phyloP scores from a whole-genome alignment of 176 grass and related monocot genomes.

The Thalia dealbata region DNA sequence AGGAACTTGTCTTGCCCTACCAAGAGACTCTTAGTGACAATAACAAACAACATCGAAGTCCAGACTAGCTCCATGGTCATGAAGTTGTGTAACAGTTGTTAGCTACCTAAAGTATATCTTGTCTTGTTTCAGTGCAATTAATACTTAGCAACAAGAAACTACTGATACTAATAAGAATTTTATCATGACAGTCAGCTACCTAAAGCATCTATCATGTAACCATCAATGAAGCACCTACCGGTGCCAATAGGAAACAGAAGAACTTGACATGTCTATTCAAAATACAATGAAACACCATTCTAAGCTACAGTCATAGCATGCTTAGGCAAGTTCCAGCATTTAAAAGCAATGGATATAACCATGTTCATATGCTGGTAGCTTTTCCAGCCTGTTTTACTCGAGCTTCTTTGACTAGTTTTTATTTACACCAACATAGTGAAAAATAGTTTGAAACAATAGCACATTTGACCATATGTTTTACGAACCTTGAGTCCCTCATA shows the following conservation, averaged over 20 bases:
- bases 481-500: constrained; percentile 99
- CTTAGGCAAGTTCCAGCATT: not conserved
- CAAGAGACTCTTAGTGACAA: too few species aligned
- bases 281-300: not conserved
- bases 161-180: not conserved
- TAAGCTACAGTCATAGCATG: not conserved
- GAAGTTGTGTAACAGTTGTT: too few species aligned
- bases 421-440: constrained; percentile 63
- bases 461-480: constrained; percentile 27
- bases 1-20: too few species aligned
- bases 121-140: too few species aligned
- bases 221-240: not conserved
- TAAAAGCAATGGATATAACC: constrained; percentile 21
- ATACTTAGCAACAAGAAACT: too few species aligned
- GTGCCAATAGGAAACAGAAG: too few species aligned
- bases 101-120: too few species aligned
- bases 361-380: constrained; percentile 25
- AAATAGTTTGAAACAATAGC: constrained; percentile 57
- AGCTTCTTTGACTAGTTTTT: constrained; percentile 61
- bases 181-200: not conserved
- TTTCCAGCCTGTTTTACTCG: too few species aligned
- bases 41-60: too few species aligned
- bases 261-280: too few species aligned
- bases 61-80: too few species aligned
- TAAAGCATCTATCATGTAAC: not conserved